Evolutionary conservation across 163 green algal species (phyloP), one percentile per base, ranked within the genome.

Genomic region (Coccomyxa subellipsoidea): DNA sequence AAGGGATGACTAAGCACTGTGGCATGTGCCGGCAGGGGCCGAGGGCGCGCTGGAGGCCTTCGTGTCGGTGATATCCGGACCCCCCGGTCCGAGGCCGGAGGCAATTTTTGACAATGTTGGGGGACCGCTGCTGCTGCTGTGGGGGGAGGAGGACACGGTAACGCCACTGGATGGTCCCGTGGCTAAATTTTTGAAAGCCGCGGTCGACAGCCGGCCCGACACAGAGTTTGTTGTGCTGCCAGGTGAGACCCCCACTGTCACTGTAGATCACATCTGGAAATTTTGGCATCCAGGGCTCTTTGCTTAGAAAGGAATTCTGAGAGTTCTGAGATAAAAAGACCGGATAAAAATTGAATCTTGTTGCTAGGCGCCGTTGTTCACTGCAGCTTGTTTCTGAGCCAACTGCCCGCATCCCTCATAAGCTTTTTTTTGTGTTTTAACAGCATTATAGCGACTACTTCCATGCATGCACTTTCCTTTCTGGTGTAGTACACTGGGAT

Each of bases 111-210:
- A 85, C 0, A 77, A 83, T 7, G 12, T 95, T 27, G 70, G 53
- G 6, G 83, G 80, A 35, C 90, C 94, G 8, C 37, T 97, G 76
- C 85, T 96, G 73, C 75, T 95, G 37, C 69, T 95, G 37, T 96
- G 94, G 96, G 75, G 37, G 4, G 21, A 79, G 36, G 4, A 29
- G 29, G 37, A 66, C 37, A 34, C 10, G 0, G 34, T 79, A 12
- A 79, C 37, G 34, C 75, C 75, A 7, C 36, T 59, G 18, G 75
- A 79, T 31, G 75, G 75, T 6, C 75, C 75, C 3, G 75, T 79
- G 0, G 75, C 31, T 25, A 59, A 37, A 9, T 79, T 69, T 32
- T 8, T 79, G 37, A 34, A 79, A 37, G 75, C 37, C 12, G 27
- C 36, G 25, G 31, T 37, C 2, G 75, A 39, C 29, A 8, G 25